A percentile compares a stretch with the other conserved stretches of the same genome.
These are phyloP conservation scores for Spathaspora boniae DNA, from an alignment of 805 yeast species.

Conservation along the genomic window DNA sequence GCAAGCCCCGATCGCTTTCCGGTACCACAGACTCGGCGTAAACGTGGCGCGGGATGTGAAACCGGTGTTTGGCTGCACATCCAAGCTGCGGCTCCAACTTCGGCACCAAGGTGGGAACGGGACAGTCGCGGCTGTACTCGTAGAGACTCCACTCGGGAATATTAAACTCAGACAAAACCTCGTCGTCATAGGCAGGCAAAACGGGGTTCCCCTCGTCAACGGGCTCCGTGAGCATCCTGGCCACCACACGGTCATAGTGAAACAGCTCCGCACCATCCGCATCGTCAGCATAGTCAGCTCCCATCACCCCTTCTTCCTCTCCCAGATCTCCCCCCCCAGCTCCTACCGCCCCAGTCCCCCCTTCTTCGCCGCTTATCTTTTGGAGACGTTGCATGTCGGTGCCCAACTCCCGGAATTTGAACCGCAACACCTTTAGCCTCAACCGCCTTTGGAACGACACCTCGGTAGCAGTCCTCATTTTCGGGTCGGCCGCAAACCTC, in stretches of 20 bases:
- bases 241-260: neutral
- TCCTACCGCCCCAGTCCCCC: too few relatives aligned
- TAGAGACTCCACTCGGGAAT: conserved; percentile 2
- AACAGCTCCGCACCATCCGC: conserved; percentile 1
- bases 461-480: too few relatives aligned
- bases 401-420: conserved; percentile 6
- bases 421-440: conserved; percentile 6
- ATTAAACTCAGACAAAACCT: neutral
- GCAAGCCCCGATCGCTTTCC: too few relatives aligned
- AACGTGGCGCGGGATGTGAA: too few relatives aligned
- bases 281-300: neutral
- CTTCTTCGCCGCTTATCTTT: too few relatives aligned
- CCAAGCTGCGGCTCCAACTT: too few relatives aligned
- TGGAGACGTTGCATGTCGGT: conserved; percentile 1
- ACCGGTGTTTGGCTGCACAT: too few relatives aligned
- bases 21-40: too few relatives aligned
- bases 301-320: neutral
- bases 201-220: conserved; percentile 3
- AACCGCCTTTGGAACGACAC: too few relatives aligned
- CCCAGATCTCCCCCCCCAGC: too few relatives aligned
- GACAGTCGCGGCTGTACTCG: too few relatives aligned
- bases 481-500: neutral
- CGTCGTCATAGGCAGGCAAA: conserved; percentile 6
- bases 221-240: neutral
- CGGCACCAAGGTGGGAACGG: too few relatives aligned